Percentiles rank a stretch among this genome's conserved stretches.
Evolutionary conservation across 1,284 basidiomycete species (phyloP).

Genomic region (Vanrija sp.): DNA sequence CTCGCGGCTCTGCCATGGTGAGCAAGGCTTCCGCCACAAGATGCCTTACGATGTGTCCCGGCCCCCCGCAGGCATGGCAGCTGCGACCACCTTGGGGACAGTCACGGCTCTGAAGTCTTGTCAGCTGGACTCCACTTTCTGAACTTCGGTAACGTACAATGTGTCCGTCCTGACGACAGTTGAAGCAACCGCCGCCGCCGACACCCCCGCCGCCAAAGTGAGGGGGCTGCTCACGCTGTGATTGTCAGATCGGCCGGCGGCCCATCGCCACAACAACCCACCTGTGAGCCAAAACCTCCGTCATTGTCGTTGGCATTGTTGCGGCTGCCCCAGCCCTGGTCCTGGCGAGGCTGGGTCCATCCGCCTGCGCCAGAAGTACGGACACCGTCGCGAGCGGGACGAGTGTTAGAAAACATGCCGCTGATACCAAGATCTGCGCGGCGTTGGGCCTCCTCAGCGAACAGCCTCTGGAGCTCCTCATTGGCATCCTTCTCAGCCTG

Average conservation of each 20-base stretch:
- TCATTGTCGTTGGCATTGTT: not conserved
- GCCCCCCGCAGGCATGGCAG: constrained; percentile 14
- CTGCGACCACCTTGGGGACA: not conserved
- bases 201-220: constrained; percentile 7
- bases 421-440: no score
- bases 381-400: not conserved
- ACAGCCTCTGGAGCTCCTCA: no score
- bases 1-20: not conserved
- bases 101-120: not conserved
- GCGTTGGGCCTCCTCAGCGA: no score
- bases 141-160: not conserved
- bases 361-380: not conserved
- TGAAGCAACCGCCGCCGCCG: constrained; percentile 6
- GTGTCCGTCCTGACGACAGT: constrained; percentile 5
- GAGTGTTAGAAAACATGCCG: not conserved
- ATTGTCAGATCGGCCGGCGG: not conserved
- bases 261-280: not conserved
- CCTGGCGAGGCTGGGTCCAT: not conserved
- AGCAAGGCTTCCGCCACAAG: not conserved
- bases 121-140: not conserved
- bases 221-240: not conserved
- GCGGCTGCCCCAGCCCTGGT: constrained; percentile 8
- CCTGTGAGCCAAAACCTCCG: not conserved
- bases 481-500: no score
- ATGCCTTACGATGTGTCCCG: constrained; percentile 15